phyloP scores from a whole-genome alignment of 768 basidiomycete genomes.

The Termitomyces sp. region DNA sequence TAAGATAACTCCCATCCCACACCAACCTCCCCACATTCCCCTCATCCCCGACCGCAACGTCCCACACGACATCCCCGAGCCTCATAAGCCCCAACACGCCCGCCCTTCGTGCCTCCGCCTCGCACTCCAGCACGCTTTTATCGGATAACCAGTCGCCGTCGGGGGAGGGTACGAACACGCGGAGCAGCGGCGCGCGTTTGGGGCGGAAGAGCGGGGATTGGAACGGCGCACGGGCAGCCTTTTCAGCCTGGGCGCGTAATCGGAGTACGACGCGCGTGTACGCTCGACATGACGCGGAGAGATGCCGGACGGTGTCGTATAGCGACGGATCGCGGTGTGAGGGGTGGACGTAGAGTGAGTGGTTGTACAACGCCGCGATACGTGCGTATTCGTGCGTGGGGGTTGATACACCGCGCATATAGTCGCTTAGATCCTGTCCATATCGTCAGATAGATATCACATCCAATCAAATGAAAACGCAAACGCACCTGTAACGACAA shows the following conservation, averaged over 20 bases:
- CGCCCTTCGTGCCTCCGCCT: constrained; percentile 71
- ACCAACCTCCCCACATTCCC: constrained; percentile 79
- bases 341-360: constrained; percentile 41
- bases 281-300: constrained; percentile 64
- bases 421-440: constrained; percentile 69
- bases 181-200: constrained; percentile 70
- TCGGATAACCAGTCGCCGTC: constrained; percentile 88
- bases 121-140: constrained; percentile 76
- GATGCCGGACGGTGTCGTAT: constrained; percentile 40
- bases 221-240: constrained; percentile 37
- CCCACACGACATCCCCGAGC: constrained; percentile 84
- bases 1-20: constrained; percentile 87
- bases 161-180: constrained; percentile 83
- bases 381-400: constrained; percentile 72
- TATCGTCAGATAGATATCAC: background rate
- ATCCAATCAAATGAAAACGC: background rate
- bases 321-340: constrained; percentile 37
- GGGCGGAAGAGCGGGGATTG: constrained; percentile 68
- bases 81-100: constrained; percentile 62
- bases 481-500: constrained; percentile 58
- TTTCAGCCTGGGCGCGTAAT: constrained; percentile 76
- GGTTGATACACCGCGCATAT: constrained; percentile 75
- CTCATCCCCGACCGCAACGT: constrained; percentile 81
- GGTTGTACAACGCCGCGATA: constrained; percentile 54
- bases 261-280: constrained; percentile 81